A percentile compares a stretch with the other conserved stretches of the same genome.
Conservation (phyloP, 208 protist genomes). For the Acanthamoeba polyphaga region DNA sequence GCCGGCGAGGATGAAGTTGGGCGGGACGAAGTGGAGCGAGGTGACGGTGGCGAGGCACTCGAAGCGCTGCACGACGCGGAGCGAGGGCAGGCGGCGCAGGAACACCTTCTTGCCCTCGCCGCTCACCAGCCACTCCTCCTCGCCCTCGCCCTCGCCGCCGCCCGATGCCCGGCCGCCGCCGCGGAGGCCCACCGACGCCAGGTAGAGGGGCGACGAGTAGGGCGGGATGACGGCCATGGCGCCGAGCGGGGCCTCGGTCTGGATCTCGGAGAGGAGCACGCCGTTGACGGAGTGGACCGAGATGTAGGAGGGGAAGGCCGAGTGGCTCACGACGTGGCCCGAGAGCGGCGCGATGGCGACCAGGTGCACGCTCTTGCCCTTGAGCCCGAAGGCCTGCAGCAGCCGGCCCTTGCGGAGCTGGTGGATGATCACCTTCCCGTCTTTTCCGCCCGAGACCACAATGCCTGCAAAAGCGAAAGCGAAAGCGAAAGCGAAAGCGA, state of each 20-base stretch:
- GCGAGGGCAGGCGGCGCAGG: constrained; percentile 72
- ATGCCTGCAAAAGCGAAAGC: not conserved
- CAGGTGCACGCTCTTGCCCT: constrained; percentile 71
- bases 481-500: no score
- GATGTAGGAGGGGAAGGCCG: constrained; percentile 76
- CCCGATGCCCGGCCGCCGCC: not conserved
- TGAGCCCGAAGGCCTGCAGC: constrained; percentile 27
- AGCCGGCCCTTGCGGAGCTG: constrained; percentile 47
- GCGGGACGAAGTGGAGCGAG: constrained; percentile 75
- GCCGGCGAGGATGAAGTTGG: constrained; percentile 83
- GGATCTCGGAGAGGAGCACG: constrained; percentile 78
- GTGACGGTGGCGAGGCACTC: constrained; percentile 66
- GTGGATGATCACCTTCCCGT: constrained; percentile 56
- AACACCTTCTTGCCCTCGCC: constrained; percentile 80
- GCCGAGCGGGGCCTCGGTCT: constrained; percentile 75
- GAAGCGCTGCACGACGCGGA: constrained; percentile 80
- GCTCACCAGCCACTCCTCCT: constrained; percentile 85
- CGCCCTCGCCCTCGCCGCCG: constrained; percentile 67
- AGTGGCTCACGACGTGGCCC: constrained; percentile 55
- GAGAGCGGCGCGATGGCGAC: not conserved
- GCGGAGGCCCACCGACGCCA: not conserved
- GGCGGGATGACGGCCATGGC: constrained; percentile 79
- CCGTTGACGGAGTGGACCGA: constrained; percentile 88
- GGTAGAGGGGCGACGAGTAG: constrained; percentile 22
- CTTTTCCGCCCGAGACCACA: constrained; percentile 50